Base-by-base conservation (phyloP, 2,329 filamentous ascomycete species). In the Alternaria sp. region DNA sequence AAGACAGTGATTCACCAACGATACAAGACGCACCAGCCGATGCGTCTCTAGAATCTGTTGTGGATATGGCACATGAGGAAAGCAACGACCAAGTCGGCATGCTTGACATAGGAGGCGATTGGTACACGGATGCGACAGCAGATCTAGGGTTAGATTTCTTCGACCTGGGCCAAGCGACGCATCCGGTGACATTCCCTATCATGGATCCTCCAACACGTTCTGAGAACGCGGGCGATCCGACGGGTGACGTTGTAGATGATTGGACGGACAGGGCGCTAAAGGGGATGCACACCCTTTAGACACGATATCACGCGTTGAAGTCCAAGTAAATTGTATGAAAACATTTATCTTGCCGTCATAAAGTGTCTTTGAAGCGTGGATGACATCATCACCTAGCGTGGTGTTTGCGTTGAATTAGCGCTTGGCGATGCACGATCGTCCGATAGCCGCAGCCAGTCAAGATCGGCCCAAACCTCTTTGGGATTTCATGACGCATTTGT, bases 401-500 rank as follows among this genome's bases (percentile, higher is more conserved):
- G 52, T 54, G 51, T 59, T 51, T 36, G 46, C 11, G 46, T 14
- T 46, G 59, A 54, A 54, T 41, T 51, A 57, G 54, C 43, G 54
- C 49, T 61, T 46, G 34, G 42, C 58, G 54, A 38, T 42, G 53
- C 22, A 60, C 53, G 57, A 60, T 57, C 59, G 51, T 55, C 55
- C 59, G 59, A 54, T 57, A 55, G 32, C 53, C 53, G 52, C 36
- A 39, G 47, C 28, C 30, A 43, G 38, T 51, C 57, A 22, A 62
- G 59, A 57, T 59, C 59, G 51, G 58, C 41, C 61, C 61, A 71
- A 73, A 64, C 71, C 65, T 46, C 62, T 57, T 74, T 69, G 51
- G 66, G 65, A 51, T 54, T 62, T 72, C 68, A 75, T 76, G 73
- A 76, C 74, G 74, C 73, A 75, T 64, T 68, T 61, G 39, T 68